A percentile compares a stretch with the other conserved stretches of the same genome.
Conservation (phyloP, 2,329 filamentous ascomycete species). For the Metarhizium rileyi region DNA sequence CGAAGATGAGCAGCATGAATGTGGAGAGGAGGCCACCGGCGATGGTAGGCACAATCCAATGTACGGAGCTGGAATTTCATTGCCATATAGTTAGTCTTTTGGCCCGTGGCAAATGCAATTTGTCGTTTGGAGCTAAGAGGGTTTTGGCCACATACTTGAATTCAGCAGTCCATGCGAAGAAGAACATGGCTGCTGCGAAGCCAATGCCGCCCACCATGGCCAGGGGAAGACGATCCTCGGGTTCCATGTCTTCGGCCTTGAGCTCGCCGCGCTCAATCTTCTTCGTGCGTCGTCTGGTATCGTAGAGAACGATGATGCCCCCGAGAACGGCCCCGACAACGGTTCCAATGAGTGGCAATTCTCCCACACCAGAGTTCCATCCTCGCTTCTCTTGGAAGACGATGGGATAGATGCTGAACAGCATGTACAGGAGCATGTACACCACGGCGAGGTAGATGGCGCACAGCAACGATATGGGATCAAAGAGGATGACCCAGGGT, state of each 20-base stretch:
- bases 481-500: slow-evolving; percentile 44
- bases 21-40: slow-evolving; percentile 25
- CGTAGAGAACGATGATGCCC: slow-evolving; percentile 28
- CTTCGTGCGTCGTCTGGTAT: slow-evolving; percentile 28
- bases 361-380: slow-evolving; percentile 43
- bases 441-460: slow-evolving; percentile 44
- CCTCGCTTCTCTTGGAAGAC: slow-evolving; percentile 42
- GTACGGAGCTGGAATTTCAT: slow-evolving; percentile 31
- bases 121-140: too few relatives aligned
- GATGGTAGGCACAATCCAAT: slow-evolving; percentile 43
- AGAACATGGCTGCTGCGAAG: slow-evolving; percentile 50
- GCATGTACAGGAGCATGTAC: slow-evolving; percentile 45
- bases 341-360: slow-evolving; percentile 41
- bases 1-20: slow-evolving; percentile 35
- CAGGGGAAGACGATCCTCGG: slow-evolving; percentile 48
- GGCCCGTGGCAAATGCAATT: too few relatives aligned
- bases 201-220: slow-evolving; percentile 43
- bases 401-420: slow-evolving; percentile 48
- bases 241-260: slow-evolving; percentile 18
- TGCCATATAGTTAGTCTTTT: neutral
- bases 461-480: slow-evolving; percentile 40
- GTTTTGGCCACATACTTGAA: slow-evolving; percentile 31
- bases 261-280: slow-evolving; percentile 27
- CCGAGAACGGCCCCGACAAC: slow-evolving; percentile 38
- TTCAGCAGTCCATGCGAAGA: slow-evolving; percentile 50